Conservation (phyloP, 805 yeast species). For the Hanseniaspora pseudoguilliermondii region DNA sequence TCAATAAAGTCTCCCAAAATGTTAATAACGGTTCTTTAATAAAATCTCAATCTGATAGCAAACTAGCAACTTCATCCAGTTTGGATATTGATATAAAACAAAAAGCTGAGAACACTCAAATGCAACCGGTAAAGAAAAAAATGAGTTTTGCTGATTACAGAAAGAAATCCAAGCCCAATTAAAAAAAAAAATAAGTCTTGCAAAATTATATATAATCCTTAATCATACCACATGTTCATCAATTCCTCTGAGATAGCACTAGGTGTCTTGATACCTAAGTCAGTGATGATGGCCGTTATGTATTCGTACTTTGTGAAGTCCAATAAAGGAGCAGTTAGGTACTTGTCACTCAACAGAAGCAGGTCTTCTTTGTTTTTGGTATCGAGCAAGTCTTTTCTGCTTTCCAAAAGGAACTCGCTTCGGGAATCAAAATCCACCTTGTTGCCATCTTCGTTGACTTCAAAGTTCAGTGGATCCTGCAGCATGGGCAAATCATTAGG, state of each 20-base stretch:
- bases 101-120: background rate
- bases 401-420: slow-evolving; percentile 12
- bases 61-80: background rate
- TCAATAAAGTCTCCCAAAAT: background rate
- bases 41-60: background rate
- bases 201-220: slow-evolving; percentile 6
- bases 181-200: background rate
- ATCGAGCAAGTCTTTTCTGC: slow-evolving; percentile 18
- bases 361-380: slow-evolving; percentile 7
- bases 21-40: background rate
- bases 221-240: slow-evolving; percentile 96
- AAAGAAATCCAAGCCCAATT: slow-evolving; percentile 21
- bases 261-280: slow-evolving; percentile 91
- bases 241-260: slow-evolving; percentile 97
- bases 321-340: slow-evolving; percentile 41
- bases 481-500: slow-evolving; percentile 78
- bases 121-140: slow-evolving; percentile 21
- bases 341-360: slow-evolving; percentile 22
- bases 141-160: slow-evolving; percentile 29
- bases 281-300: slow-evolving; percentile 90
- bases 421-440: slow-evolving; percentile 8
- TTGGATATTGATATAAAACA: background rate
- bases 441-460: slow-evolving; percentile 14
- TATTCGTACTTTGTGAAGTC: slow-evolving; percentile 95
- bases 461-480: slow-evolving; percentile 36